Evolutionary conservation across 1,139 yeast genomes (phyloP).

Genomic region (Kluyveromyces sp.): DNA sequence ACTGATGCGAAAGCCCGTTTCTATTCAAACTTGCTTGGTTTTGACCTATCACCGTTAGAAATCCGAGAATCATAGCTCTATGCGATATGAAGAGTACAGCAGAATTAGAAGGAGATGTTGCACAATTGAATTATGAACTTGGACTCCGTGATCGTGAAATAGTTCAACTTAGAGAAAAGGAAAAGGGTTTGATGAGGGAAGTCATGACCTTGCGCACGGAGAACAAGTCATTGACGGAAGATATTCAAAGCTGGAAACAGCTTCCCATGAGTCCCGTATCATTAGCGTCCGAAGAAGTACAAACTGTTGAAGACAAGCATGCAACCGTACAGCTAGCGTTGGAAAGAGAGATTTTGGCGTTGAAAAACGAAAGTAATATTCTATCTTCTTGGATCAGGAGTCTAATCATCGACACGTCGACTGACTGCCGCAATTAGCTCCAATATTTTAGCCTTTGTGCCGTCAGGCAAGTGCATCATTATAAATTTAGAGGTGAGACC

Average conservation of each 20-base stretch:
- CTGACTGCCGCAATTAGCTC: no score
- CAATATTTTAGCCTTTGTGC: no score
- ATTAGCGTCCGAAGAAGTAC: background rate
- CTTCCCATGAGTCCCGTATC: conserved; percentile 5
- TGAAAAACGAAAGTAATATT: conserved; percentile 3
- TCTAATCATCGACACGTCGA: conserved; percentile 37
- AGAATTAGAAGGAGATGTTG: conserved; percentile 2
- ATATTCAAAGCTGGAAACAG: background rate
- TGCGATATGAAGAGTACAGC: background rate
- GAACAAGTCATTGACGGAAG: background rate
- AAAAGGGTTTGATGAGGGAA: background rate
- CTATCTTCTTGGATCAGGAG: background rate
- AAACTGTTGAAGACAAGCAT: background rate
- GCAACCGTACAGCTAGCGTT: background rate
- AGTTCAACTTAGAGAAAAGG: background rate
- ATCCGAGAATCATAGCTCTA: no score
- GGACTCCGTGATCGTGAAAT: background rate
- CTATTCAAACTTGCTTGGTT: background rate
- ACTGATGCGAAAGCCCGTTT: background rate
- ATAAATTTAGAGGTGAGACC: no score
- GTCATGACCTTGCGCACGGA: background rate
- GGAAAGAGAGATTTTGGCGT: conserved; percentile 1
- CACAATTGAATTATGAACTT: conserved; percentile 1
- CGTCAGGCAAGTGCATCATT: no score
- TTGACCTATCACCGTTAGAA: background rate